A percentile compares a stretch with the other conserved stretches of the same genome.
Evolutionary conservation across 2,329 filamentous ascomycete genomes (phyloP).

Genomic region (Fusarium pseudocircinatum): DNA sequence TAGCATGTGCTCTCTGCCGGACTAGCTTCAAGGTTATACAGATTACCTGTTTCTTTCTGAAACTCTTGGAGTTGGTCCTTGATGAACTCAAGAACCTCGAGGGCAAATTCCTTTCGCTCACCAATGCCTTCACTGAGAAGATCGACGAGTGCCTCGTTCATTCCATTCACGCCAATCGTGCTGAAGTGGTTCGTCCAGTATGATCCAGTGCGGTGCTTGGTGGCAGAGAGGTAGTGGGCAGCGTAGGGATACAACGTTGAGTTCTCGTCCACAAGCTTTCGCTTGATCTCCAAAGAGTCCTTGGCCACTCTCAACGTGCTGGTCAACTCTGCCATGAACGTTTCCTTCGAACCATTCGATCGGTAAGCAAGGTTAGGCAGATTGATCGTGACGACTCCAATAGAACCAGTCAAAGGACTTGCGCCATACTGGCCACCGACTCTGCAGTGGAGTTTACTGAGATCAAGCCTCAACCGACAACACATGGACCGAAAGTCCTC

Average conservation of each 20-base stretch:
- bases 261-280: slow-evolving; percentile 29
- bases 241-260: slow-evolving; percentile 33
- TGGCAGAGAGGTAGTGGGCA: slow-evolving; percentile 27
- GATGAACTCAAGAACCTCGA: slow-evolving; percentile 30
- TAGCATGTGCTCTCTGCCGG: slow-evolving; percentile 41
- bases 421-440: slow-evolving; percentile 38
- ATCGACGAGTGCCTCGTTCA: slow-evolving; percentile 29
- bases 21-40: slow-evolving; percentile 37
- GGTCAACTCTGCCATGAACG: slow-evolving; percentile 19
- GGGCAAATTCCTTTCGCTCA: slow-evolving; percentile 12
- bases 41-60: slow-evolving; percentile 30
- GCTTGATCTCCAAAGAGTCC: slow-evolving; percentile 37
- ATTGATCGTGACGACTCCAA: slow-evolving; percentile 38
- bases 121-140: slow-evolving; percentile 15
- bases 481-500: slow-evolving; percentile 42
- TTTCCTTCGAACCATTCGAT: slow-evolving; percentile 8
- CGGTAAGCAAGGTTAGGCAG: slow-evolving; percentile 35
- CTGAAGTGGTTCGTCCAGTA: slow-evolving; percentile 42
- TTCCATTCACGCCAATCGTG: slow-evolving; percentile 38
- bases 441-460: slow-evolving; percentile 38
- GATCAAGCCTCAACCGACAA: slow-evolving; percentile 35
- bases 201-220: slow-evolving; percentile 37
- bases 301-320: slow-evolving; percentile 29
- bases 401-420: slow-evolving; percentile 33
- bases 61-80: slow-evolving; percentile 34